Evolutionary conservation across 352 stramenopile genomes (phyloP), one percentile per base, ranked within the genome.

Genomic region (Phytophthora agathidicida): DNA sequence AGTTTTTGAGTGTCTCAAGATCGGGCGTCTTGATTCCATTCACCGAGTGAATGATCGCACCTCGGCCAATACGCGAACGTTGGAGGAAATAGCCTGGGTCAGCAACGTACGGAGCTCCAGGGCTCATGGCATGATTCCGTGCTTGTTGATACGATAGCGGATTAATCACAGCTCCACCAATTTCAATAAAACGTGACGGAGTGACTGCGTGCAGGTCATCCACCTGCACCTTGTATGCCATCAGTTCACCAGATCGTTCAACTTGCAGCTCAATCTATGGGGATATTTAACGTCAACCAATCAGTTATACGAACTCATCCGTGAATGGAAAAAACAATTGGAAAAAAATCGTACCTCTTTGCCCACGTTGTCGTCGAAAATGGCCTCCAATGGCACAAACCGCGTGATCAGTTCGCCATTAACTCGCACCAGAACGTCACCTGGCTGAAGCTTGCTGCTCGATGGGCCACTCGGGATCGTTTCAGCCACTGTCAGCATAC

Each of bases 11-110:
- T 7, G 86, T 73, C 20, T 94, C 84, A n/a, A 97, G 65, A 45
- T 91, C 76, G 7, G 90, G 90, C 3, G 90, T 98, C 38, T 83
- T 75, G 1, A 87, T 77, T 2, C 86, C 86, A 61, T 95, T 94
- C 9, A 98, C 74, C 11, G 86, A 93, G 63, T 93, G 77, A 49
- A 98, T 91, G 44, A 98, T 86, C 9, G 88, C 65, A 8, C 90
- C 86, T 14, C 85, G 86, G 17, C 81, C 76, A 38, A 98, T 89
- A 11, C 89, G 75, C 19, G 89, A 94, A 31, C 88, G 82, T 47
- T 96, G 88, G 17, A 98, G 68, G 55, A 97, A 96, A 58, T 96
- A 97, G 1, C 92, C 92, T 24, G 90, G 64, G 22, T 95, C 83
- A 0, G 90, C 89, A 7, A 97, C 82, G 45, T 96, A 96, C 13